A percentile compares a stretch with the other conserved stretches of the same genome.
These are phyloP conservation scores for Lachnellula subtilissima DNA, from an alignment of 2,329 filamentous ascomycete species.

Conservation along the genomic window DNA sequence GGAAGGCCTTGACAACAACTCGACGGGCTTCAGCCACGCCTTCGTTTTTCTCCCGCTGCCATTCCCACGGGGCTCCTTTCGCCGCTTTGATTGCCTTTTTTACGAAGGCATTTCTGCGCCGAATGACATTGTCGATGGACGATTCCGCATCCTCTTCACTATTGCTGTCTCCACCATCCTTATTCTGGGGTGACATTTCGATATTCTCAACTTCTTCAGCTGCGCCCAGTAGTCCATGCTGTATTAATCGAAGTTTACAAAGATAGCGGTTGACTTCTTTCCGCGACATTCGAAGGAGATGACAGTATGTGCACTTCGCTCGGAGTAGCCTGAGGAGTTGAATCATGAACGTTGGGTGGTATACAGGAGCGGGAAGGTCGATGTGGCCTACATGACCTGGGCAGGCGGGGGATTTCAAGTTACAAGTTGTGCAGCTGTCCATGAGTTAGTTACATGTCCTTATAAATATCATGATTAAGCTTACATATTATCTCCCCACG, in stretches of 20 bases:
- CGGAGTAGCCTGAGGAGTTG: constrained; percentile 81
- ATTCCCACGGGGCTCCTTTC: constrained; percentile 37
- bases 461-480: constrained; percentile 28
- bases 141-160: constrained; percentile 33
- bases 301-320: constrained; percentile 87
- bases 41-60: constrained; percentile 65
- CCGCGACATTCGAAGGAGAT: constrained; percentile 74
- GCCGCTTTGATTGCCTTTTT: constrained; percentile 63
- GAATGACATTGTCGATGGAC: constrained; percentile 43
- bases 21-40: constrained; percentile 73
- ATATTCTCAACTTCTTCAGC: constrained; percentile 47
- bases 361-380: constrained; percentile 86
- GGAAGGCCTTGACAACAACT: constrained; percentile 73
- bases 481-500: constrained; percentile 81
- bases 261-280: constrained; percentile 71
- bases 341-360: constrained; percentile 96
- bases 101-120: constrained; percentile 63
- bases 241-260: constrained; percentile 81
- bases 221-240: constrained; percentile 73
- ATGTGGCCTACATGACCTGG: constrained; percentile 95
- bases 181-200: constrained; percentile 19
- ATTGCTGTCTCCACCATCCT: constrained; percentile 18
- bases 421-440: constrained; percentile 83
- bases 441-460: constrained; percentile 12
- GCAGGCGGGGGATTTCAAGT: constrained; percentile 73